phyloP scores from a whole-genome alignment of 768 basidiomycete genomes.

The Boletus patriciae region DNA sequence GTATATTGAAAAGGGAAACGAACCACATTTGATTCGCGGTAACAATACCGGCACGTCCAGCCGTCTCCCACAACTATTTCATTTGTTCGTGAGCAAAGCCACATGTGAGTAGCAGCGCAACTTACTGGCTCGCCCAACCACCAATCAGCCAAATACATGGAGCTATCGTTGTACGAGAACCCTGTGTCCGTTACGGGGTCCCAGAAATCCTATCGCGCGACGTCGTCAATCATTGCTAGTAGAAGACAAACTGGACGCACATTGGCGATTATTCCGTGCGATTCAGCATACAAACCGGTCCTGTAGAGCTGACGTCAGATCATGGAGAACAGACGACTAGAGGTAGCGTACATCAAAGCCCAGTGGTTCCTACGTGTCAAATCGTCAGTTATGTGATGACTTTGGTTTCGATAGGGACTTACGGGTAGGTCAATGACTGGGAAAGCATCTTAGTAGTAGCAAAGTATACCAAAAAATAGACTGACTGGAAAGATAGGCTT shows the following conservation, averaged over 20 bases:
- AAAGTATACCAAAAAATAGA: conserved; percentile 30
- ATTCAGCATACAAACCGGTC: conserved; percentile 88
- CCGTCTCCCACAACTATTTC: conserved; percentile 87
- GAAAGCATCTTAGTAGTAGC: conserved; percentile 1
- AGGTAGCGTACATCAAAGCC: conserved; percentile 64
- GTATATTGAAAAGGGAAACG: conserved; percentile 25
- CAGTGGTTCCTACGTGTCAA: conserved; percentile 74
- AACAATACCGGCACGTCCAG: conserved; percentile 63
- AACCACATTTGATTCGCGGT: conserved; percentile 94
- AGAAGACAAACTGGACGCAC: conserved; percentile 39
- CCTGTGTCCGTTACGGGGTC: conserved; percentile 62
- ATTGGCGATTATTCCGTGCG: conserved; percentile 90
- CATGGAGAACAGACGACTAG: background rate
- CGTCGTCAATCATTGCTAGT: background rate
- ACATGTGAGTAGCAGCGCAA: conserved; percentile 4
- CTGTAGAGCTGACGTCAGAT: conserved; percentile 37
- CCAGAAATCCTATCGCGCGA: conserved; percentile 70
- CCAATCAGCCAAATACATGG: conserved; percentile 70
- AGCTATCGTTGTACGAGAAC: conserved; percentile 70
- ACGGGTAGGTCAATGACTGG: conserved; percentile 90
- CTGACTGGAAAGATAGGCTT: conserved; percentile 83
- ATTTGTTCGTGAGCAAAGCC: background rate
- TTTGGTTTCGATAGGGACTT: conserved; percentile 33
- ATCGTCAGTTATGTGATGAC: background rate
- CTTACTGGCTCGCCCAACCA: conserved; percentile 91